A percentile compares a stretch with the other conserved stretches of the same genome.
Evolutionary conservation across 1,284 basidiomycete genomes (phyloP).

Genomic region (Cryptococcus sp.): DNA sequence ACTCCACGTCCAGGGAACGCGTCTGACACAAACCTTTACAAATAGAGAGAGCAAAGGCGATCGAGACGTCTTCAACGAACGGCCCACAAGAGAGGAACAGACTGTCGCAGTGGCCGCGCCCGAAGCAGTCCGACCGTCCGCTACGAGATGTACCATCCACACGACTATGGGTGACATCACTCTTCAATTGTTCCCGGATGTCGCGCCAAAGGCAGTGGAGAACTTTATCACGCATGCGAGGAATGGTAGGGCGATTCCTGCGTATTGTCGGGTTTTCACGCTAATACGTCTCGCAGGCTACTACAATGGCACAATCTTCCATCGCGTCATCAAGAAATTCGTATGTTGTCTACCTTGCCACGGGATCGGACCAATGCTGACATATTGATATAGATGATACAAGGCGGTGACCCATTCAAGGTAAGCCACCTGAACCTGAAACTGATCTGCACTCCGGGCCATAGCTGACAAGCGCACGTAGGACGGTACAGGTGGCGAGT

Average conservation of each 20-base stretch:
- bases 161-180: constrained; percentile 91
- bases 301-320: constrained; percentile 93
- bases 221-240: constrained; percentile 95
- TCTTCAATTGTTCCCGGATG: constrained; percentile 83
- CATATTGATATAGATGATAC: constrained; percentile 69
- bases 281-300: constrained; percentile 59
- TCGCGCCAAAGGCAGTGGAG: constrained; percentile 92
- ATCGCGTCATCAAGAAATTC: constrained; percentile 97
- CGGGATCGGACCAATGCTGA: constrained; percentile 13
- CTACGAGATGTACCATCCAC: constrained; percentile 76
- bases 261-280: neutral
- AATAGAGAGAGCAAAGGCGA: constrained; percentile 81
- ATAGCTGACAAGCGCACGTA: neutral
- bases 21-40: neutral
- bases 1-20: neutral
- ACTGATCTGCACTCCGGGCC: neutral
- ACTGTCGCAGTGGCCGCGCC: constrained; percentile 76
- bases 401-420: constrained; percentile 88
- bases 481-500: constrained; percentile 97
- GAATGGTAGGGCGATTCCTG: constrained; percentile 49
- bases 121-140: constrained; percentile 60
- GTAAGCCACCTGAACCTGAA: neutral
- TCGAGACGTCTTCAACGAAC: constrained; percentile 97
- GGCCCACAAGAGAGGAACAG: constrained; percentile 94
- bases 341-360: constrained; percentile 45